Evolutionary conservation across 1,284 basidiomycete genomes (phyloP).

Genomic region (Sanghuangporus baumii): DNA sequence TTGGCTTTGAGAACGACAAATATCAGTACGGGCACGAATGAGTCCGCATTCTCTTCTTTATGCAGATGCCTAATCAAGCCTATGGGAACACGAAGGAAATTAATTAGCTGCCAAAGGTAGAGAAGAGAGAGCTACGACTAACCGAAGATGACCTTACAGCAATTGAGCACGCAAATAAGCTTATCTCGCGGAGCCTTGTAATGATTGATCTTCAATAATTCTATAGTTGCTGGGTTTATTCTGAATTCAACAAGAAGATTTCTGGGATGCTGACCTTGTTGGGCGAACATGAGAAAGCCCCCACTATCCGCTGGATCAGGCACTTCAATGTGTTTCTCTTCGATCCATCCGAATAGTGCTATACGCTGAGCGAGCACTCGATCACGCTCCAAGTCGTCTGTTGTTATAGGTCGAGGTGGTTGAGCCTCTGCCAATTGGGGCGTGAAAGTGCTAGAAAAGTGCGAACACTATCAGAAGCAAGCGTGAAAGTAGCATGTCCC

Average conservation of each 20-base stretch:
- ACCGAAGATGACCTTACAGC: slow-evolving; percentile 99
- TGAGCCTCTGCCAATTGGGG: slow-evolving; percentile 62
- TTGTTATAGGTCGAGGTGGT: slow-evolving; percentile 79
- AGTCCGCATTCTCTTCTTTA: slow-evolving; percentile 80
- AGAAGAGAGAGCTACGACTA: slow-evolving; percentile 25
- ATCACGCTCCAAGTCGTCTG: slow-evolving; percentile 95
- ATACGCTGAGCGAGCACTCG: slow-evolving; percentile 90
- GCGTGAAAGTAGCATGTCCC: background rate
- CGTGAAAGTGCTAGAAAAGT: slow-evolving; percentile 71
- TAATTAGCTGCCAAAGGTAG: slow-evolving; percentile 6
- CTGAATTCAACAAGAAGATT: background rate
- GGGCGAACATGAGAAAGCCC: slow-evolving; percentile 91
- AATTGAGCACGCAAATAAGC: slow-evolving; percentile 95
- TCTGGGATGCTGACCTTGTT: slow-evolving; percentile 62
- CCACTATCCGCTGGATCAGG: slow-evolving; percentile 59
- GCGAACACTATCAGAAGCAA: background rate
- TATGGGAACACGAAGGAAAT: slow-evolving; percentile 27
- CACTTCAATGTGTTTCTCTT: slow-evolving; percentile 86
- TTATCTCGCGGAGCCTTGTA: slow-evolving; percentile 99
- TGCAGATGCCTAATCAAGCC: slow-evolving; percentile 86
- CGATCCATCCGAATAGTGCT: slow-evolving; percentile 85
- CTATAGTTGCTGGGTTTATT: slow-evolving; percentile 33
- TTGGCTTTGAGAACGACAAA: slow-evolving; percentile 93
- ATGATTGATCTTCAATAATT: slow-evolving; percentile 94
- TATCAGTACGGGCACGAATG: slow-evolving; percentile 93